phyloP scores from a whole-genome alignment of 371 early-diverging fungal genomes.

The Haplosporangium sp. region DNA sequence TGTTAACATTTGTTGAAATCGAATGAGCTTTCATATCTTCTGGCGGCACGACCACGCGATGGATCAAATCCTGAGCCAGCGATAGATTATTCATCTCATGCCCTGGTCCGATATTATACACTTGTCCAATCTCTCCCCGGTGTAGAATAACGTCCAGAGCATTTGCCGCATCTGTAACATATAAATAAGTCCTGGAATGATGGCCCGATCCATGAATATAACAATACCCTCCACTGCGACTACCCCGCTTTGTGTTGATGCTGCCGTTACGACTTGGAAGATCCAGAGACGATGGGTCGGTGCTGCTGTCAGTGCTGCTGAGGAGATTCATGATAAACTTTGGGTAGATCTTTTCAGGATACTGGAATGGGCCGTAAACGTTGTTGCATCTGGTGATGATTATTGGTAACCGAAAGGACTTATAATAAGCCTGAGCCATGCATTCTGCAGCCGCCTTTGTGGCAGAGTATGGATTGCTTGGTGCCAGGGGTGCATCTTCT shows the following conservation, averaged over 20 bases:
- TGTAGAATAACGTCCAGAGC: slow-evolving; percentile 82
- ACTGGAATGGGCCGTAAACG: slow-evolving; percentile 89
- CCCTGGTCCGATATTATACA: slow-evolving; percentile 87
- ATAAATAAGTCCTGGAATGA: slow-evolving; percentile 83
- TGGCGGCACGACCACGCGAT: slow-evolving; percentile 59
- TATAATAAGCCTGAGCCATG: slow-evolving; percentile 83
- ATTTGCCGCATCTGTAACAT: slow-evolving; percentile 80
- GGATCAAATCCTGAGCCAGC: slow-evolving; percentile 72
- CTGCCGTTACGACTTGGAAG: not conserved
- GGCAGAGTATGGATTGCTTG: slow-evolving; percentile 90
- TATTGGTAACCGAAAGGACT: slow-evolving; percentile 83
- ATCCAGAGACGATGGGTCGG: not conserved
- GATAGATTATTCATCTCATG: slow-evolving; percentile 81
- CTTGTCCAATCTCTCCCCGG: slow-evolving; percentile 73
- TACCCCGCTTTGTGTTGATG: not conserved
- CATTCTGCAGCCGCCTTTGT: slow-evolving; percentile 93
- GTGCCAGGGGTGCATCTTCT: slow-evolving; percentile 78
- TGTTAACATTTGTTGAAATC: not conserved
- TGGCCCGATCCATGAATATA: slow-evolving; percentile 86
- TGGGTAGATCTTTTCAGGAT: slow-evolving; percentile 90
- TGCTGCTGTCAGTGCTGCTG: slow-evolving; percentile 39
- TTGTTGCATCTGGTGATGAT: slow-evolving; percentile 90
- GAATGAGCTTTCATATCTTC: not conserved
- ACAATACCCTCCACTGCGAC: slow-evolving; percentile 40
- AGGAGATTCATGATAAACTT: slow-evolving; percentile 86